phyloP scores from a whole-genome alignment of 1,284 basidiomycete species.

The Psilocybe mexicana region DNA sequence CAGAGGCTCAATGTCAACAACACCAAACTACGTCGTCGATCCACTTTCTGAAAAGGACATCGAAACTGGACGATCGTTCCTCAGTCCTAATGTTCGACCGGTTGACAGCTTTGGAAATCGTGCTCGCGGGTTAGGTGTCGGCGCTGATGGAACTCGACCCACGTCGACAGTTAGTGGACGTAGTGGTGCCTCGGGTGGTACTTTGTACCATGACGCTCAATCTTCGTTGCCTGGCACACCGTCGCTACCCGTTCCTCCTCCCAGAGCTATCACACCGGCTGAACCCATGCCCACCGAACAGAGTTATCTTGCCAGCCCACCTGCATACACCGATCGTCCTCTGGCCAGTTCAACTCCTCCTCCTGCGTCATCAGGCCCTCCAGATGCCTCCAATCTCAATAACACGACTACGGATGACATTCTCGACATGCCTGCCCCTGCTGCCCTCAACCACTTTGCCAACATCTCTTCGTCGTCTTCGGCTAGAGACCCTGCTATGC shows the following conservation, averaged over 20 bases:
- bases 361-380: background rate
- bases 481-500: constrained; percentile 29
- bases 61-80: constrained; percentile 40
- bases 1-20: constrained; percentile 37
- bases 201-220: constrained; percentile 59
- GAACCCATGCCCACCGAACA: constrained; percentile 22
- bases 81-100: constrained; percentile 24
- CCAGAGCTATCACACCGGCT: constrained; percentile 44
- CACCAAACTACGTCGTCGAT: constrained; percentile 28
- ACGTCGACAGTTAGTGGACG: constrained; percentile 53
- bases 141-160: constrained; percentile 46
- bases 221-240: constrained; percentile 52
- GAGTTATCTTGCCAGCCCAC: constrained; percentile 23
- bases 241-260: constrained; percentile 38
- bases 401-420: constrained; percentile 40
- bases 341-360: constrained; percentile 19
- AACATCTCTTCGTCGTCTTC: constrained; percentile 36
- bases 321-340: constrained; percentile 27
- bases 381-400: constrained; percentile 20
- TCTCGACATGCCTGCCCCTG: constrained; percentile 61
- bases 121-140: constrained; percentile 31
- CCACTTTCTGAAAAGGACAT: constrained; percentile 42
- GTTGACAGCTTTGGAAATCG: constrained; percentile 23
- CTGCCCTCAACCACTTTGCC: constrained; percentile 50
- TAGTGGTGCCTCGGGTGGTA: constrained; percentile 53